Evolutionary conservation across 2,329 filamentous ascomycete genomes (phyloP).

Genomic region (Curvularia sp.): DNA sequence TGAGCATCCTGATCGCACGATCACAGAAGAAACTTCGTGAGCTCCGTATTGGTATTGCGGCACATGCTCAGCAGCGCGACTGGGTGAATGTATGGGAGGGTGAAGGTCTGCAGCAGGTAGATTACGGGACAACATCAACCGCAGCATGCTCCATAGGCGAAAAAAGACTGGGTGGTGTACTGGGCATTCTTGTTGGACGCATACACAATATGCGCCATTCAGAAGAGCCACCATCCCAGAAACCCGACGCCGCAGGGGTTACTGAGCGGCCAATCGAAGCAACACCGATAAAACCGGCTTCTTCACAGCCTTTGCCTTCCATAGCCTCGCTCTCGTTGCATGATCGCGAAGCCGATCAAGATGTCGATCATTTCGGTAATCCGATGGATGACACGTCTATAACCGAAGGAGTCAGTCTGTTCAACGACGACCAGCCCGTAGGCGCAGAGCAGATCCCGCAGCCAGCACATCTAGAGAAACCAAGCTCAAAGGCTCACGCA

Average conservation of each 20-base stretch:
- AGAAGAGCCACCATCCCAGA: slow-evolving; percentile 30
- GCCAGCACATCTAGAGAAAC: slow-evolving; percentile 8
- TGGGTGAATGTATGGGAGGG: slow-evolving; percentile 71
- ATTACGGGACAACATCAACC: slow-evolving; percentile 64
- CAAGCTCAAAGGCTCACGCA: slow-evolving; percentile 11
- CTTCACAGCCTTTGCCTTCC: slow-evolving; percentile 27
- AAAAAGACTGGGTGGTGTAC: slow-evolving; percentile 69
- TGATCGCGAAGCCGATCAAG: slow-evolving; percentile 42
- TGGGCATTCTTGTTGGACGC: slow-evolving; percentile 72
- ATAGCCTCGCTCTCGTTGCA: slow-evolving; percentile 31
- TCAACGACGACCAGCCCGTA: slow-evolving; percentile 28
- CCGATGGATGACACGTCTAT: slow-evolving; percentile 33
- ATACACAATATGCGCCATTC: slow-evolving; percentile 65
- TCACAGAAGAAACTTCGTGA: slow-evolving; percentile 72
- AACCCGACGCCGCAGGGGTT: slow-evolving; percentile 15
- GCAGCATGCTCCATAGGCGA: slow-evolving; percentile 62
- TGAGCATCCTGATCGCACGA: slow-evolving; percentile 76
- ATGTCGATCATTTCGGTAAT: slow-evolving; percentile 39
- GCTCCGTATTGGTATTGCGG: slow-evolving; percentile 75
- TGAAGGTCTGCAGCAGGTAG: slow-evolving; percentile 67
- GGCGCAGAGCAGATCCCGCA: slow-evolving; percentile 20
- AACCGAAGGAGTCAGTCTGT: slow-evolving; percentile 37
- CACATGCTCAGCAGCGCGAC: slow-evolving; percentile 59
- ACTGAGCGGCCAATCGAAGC: slow-evolving; percentile 27
- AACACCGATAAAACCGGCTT: slow-evolving; percentile 29